Conservation (phyloP, 352 stramenopile species). For the Phytopythium mirpurense region DNA sequence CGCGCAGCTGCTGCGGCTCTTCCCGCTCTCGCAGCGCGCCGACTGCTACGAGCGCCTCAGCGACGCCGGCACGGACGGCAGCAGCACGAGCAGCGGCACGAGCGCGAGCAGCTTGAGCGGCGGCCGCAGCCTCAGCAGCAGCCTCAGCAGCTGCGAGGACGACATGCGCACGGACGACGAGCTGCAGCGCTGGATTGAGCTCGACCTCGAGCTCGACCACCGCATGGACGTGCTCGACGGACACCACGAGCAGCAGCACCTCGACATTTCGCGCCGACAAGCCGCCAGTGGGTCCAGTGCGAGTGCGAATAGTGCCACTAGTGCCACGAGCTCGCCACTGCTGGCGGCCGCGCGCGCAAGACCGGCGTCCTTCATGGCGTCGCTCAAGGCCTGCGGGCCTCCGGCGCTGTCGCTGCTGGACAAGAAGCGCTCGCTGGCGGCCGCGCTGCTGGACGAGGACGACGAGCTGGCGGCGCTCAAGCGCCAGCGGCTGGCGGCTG, state of each 20-base stretch:
- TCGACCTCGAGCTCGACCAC: slow-evolving; percentile 52
- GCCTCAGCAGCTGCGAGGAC: slow-evolving; percentile 4
- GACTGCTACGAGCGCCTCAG: not conserved
- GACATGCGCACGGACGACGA: slow-evolving; percentile 48
- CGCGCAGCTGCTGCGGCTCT: slow-evolving; percentile 44
- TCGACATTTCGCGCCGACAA: slow-evolving; percentile 11
- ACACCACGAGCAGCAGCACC: slow-evolving; percentile 23
- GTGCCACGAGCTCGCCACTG: not conserved
- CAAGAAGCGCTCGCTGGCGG: slow-evolving; percentile 40
- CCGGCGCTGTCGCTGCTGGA: slow-evolving; percentile 21
- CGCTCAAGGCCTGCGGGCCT: slow-evolving; percentile 10
- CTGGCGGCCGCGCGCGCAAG: not conserved
- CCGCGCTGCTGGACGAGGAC: slow-evolving; percentile 40
- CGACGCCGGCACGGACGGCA: slow-evolving; percentile 1
- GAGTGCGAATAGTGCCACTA: not conserved
- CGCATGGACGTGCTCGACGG: slow-evolving; percentile 56
- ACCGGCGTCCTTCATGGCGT: slow-evolving; percentile 14
- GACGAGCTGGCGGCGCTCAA: slow-evolving; percentile 10
- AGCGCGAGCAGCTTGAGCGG: slow-evolving; percentile 5
- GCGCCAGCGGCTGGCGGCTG: slow-evolving; percentile 8
- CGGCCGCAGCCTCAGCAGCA: slow-evolving; percentile 4
- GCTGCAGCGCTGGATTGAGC: slow-evolving; percentile 56
- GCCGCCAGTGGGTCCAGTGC: not conserved
- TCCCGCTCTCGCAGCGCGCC: slow-evolving; percentile 28
- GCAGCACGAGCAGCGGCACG: slow-evolving; percentile 5